Base-by-base conservation (phyloP, 2,329 filamentous ascomycete species). In the Zalaria sp. region DNA sequence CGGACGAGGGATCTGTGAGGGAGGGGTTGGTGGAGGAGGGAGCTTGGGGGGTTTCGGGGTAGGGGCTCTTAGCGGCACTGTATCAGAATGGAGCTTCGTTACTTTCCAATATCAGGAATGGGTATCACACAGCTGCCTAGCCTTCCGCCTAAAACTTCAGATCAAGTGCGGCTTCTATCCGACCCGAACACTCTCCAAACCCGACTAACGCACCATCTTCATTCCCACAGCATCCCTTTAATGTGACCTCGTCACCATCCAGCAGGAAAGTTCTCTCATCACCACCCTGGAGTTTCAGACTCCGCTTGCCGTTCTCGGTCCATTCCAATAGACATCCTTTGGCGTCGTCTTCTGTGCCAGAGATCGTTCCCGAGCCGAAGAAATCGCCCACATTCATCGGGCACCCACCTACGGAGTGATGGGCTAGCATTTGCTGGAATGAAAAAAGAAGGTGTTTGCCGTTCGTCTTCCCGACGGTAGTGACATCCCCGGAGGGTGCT, bases 341-440 rank as follows among this genome's bases (percentile, higher is more conserved):
- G 5, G 75, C 73, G 7, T 63, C 61, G n/a, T 63, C 59, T 36
- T 67, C 67, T 4, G 59, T 67, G 2, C 84, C 83, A 35, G 75
- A 80, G 51, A 91, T 89, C 1, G 84, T 91, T 3, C 84, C 84
- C 2, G 80, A 84, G 2, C 83, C 84, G 4, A 91, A 63, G 40
- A 91, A 60, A 55, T 91, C 83, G 29, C 83, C 83, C 0, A 78
- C 72, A 37, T 76, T 72, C 68, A 91, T 70, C 3, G 78, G 76
- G 57, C 83, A 91, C 4, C 83, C 83, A 1, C 79, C 82, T 37
- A 84, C 71, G 1, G 79, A 77, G 56, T 89, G 83, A 57, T 89
- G 83, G 1, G 83, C 75, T 34, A 89, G 67, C 82, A 88, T 87
- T 58, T 89, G 83, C 4, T 81, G 74, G 62, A 88, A 89, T 0